A percentile compares a stretch with the other conserved stretches of the same genome.
Conservation (phyloP, 1,139 yeast species). For the Saccharomyces hybrid region DNA sequence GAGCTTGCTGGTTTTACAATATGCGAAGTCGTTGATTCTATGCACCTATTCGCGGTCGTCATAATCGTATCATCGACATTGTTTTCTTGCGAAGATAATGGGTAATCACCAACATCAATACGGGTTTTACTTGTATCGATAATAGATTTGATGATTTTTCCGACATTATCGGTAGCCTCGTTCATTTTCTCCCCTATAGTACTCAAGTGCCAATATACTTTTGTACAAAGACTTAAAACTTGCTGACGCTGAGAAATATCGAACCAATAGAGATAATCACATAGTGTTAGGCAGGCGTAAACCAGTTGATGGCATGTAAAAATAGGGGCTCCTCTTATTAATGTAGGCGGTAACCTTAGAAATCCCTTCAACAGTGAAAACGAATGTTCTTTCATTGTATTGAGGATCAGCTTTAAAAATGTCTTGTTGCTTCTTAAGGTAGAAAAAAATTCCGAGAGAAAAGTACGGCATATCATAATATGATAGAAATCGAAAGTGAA, state of each 20-base stretch:
- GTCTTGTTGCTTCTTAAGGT: slow-evolving; percentile 14
- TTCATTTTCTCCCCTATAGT: slow-evolving; percentile 46
- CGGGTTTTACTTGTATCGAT: slow-evolving; percentile 37
- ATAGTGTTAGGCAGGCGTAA: slow-evolving; percentile 44
- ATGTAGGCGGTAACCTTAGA: slow-evolving; percentile 37
- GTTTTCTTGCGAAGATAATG: neutral
- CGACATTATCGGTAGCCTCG: slow-evolving; percentile 50
- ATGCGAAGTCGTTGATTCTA: slow-evolving; percentile 4
- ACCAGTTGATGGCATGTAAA: slow-evolving; percentile 43
- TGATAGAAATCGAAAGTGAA: slow-evolving; percentile 41
- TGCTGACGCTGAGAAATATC: slow-evolving; percentile 33
- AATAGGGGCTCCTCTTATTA: slow-evolving; percentile 46
- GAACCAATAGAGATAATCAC: slow-evolving; percentile 38
- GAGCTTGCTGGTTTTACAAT: slow-evolving; percentile 14
- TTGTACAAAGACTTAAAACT: slow-evolving; percentile 40
- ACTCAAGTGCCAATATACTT: slow-evolving; percentile 48
- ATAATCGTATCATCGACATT: neutral
- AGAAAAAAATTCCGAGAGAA: slow-evolving; percentile 26
- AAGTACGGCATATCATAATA: slow-evolving; percentile 38
- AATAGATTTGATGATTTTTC: slow-evolving; percentile 42
- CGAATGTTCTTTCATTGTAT: slow-evolving; percentile 38
- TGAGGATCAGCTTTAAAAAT: slow-evolving; percentile 29
- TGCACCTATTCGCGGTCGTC: slow-evolving; percentile 6
- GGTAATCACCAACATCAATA: slow-evolving; percentile 12
- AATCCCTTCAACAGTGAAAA: slow-evolving; percentile 38